Evolutionary conservation across 257 asterid genomes (phyloP).

Genomic region (Nicotiana attenuata): DNA sequence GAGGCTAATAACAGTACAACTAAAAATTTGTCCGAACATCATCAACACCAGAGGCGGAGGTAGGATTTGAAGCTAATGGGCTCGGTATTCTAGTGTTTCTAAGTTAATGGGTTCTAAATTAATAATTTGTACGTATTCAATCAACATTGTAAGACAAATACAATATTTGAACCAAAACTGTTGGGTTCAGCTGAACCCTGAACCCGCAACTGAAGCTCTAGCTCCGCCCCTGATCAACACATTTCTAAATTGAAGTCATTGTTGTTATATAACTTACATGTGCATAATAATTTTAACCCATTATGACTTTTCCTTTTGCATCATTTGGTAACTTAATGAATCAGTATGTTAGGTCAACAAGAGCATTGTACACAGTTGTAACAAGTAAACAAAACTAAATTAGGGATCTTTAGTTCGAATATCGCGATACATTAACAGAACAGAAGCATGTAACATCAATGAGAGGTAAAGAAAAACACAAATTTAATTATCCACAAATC

Average conservation of each 20-base stretch:
- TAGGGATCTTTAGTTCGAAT: background rate
- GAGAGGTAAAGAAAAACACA: background rate
- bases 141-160: too few species aligned
- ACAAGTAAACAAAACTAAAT: background rate
- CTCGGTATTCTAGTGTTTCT: too few species aligned
- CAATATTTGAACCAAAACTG: too few species aligned
- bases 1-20: background rate
- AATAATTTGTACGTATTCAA: too few species aligned
- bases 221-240: background rate
- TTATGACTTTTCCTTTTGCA: background rate
- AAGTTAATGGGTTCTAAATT: too few species aligned
- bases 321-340: slow-evolving; percentile 3
- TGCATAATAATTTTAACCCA: background rate
- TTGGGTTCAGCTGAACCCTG: too few species aligned
- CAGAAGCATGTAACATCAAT: background rate
- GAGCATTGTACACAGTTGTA: background rate
- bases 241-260: background rate
- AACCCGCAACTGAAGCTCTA: too few species aligned
- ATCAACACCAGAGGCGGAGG: background rate
- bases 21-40: background rate
- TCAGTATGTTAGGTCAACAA: background rate
- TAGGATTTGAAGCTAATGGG: too few species aligned
- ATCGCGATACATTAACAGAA: background rate
- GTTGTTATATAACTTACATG: background rate
- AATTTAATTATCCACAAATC: background rate